Percentiles rank a stretch among this genome's conserved stretches.
phyloP scores from a whole-genome alignment of 768 basidiomycete species.

The Royoungia palumana region DNA sequence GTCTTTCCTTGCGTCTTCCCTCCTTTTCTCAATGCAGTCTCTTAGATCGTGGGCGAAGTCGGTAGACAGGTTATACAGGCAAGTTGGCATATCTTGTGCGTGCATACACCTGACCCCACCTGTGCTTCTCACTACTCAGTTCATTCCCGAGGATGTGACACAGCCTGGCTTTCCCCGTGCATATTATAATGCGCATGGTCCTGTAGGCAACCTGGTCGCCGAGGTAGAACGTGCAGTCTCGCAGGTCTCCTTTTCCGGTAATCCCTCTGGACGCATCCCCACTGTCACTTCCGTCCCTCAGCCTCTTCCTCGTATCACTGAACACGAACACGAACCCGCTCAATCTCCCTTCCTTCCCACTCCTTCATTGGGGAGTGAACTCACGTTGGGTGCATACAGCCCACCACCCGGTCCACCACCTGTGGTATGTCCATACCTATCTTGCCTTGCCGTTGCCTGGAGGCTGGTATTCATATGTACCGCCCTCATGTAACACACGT shows the following conservation, averaged over 20 bases:
- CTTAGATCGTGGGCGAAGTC: slow-evolving; percentile 47
- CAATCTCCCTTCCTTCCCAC: slow-evolving; percentile 27
- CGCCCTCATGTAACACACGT: slow-evolving; percentile 13
- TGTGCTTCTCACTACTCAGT: slow-evolving; percentile 36
- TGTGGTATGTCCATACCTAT: slow-evolving; percentile 16
- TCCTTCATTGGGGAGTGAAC: slow-evolving; percentile 32
- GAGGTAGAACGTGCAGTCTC: slow-evolving; percentile 59
- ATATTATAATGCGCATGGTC: slow-evolving; percentile 65
- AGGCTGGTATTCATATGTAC: slow-evolving; percentile 8
- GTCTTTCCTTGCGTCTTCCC: neutral
- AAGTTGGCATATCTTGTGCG: slow-evolving; percentile 2
- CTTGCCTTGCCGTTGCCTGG: slow-evolving; percentile 20
- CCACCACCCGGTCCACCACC: slow-evolving; percentile 10
- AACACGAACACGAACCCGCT: neutral
- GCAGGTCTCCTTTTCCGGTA: slow-evolving; percentile 47
- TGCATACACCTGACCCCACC: slow-evolving; percentile 1
- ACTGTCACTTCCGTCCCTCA: slow-evolving; percentile 2
- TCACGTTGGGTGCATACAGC: slow-evolving; percentile 21
- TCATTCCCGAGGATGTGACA: slow-evolving; percentile 78
- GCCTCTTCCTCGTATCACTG: slow-evolving; percentile 1
- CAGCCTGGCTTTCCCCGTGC: slow-evolving; percentile 75
- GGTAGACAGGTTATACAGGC: slow-evolving; percentile 47
- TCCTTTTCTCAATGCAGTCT: neutral
- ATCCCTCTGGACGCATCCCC: slow-evolving; percentile 26
- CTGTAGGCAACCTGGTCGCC: slow-evolving; percentile 55